Conservation (phyloP, 2,329 filamentous ascomycete species). For the Penicillium sp. region DNA sequence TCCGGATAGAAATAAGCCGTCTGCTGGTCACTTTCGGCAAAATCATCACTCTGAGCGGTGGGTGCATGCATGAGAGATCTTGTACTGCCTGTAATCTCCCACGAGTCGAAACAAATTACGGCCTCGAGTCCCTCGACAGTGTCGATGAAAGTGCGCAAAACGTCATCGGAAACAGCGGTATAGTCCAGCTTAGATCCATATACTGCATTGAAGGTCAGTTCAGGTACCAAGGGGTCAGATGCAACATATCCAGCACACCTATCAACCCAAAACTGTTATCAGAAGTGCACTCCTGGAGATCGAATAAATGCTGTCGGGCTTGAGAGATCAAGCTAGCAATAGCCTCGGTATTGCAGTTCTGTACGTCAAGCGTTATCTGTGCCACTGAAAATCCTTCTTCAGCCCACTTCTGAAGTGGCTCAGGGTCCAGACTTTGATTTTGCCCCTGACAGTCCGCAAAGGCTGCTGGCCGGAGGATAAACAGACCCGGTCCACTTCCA, state of each 20-base stretch:
- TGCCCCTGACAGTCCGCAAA: constrained; percentile 27
- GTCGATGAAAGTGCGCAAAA: constrained; percentile 2
- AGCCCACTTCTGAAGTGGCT: constrained; percentile 66
- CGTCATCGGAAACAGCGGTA: constrained; percentile 8
- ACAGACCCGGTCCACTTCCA: constrained; percentile 50
- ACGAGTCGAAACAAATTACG: constrained; percentile 21
- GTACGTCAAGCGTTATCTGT: constrained; percentile 44
- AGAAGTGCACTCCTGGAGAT: constrained; percentile 26
- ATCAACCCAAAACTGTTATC: constrained; percentile 22
- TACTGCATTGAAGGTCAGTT: constrained; percentile 13
- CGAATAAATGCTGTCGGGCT: constrained; percentile 7
- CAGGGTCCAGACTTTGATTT: constrained; percentile 51
- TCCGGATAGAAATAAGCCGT: constrained; percentile 48
- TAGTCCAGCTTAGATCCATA: constrained; percentile 29
- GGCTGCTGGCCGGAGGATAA: constrained; percentile 44
- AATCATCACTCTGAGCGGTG: not conserved
- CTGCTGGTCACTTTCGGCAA: not conserved
- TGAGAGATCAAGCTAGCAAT: not conserved
- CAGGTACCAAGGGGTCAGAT: not conserved
- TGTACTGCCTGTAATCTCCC: constrained; percentile 4
- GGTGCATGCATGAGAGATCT: constrained; percentile 20
- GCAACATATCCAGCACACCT: constrained; percentile 9
- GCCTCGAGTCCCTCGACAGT: constrained; percentile 5
- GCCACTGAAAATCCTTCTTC: constrained; percentile 68
- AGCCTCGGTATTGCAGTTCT: not conserved